Evolutionary conservation across 2,329 filamentous ascomycete species (phyloP), one percentile per base, ranked within the genome.

Genomic region (Pseudogymnoascus sp.): DNA sequence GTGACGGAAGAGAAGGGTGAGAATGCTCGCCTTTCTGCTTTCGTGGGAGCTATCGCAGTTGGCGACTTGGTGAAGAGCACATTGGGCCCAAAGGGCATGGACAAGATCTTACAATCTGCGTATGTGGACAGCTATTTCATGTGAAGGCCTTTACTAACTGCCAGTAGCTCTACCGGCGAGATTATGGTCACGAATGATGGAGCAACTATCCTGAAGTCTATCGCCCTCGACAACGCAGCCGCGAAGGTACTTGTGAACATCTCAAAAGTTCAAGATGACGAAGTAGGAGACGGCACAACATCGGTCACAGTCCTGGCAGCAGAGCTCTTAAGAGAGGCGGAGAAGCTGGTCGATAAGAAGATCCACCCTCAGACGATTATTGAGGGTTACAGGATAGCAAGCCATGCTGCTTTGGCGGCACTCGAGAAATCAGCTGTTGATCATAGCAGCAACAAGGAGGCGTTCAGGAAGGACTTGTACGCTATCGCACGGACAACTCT

Each of bases 281-380:
- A 99, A 77, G 93, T 99, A 23, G 94, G 94, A 73, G 94, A 99
- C 75, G 94, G 94, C 64, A 99, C 94, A 53, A 99, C 94, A 21
- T 97, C 92, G n/a, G 94, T 99, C 63, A 89, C 94, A 47, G 94
- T 99, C 14, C 82, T 99, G 67, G 92, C 94, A 40, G 94, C 94
- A 65, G 94, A 99, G 80, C 84, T 99, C 65, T 83, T 99, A 67
- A 88, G 94, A 67, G 94, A 99, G 78, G 94, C 94, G 59, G 94
- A 99, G 81, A 93, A 96, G 80, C 84, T 99, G 60, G 91, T 99
- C 69, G 90, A 95, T 80, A 92, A 93, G 81, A 97, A 97, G 80
- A 97, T 99, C 71, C 94, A 99, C 77, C 94, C 94, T 61, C 94
- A 99, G 82, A 97, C 94, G 61, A 99, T 99, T 77, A 99, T 99